Base-by-base conservation (phyloP, 371 early-diverging fungal species). In the Mortierella sp. region DNA sequence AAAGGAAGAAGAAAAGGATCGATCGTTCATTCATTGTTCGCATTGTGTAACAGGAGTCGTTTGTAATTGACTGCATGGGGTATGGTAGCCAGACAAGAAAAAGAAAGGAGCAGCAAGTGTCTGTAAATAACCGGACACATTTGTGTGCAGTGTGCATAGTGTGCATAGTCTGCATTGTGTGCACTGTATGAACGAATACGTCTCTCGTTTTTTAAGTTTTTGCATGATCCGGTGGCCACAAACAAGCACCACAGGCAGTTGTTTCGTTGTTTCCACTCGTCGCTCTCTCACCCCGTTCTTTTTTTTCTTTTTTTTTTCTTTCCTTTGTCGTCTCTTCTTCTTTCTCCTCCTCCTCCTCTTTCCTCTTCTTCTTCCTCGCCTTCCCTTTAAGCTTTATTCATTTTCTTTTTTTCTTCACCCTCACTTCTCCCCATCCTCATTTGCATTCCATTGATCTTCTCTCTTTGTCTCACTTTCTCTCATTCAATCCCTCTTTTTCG, bases 351-450 rank as follows among this genome's bases (percentile, higher is more conserved):
- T 31, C 13, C 13, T 31, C 3, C 0, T 58, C 28, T 16, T 13
- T 21, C 34, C 31, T 28, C 63, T 0, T 63, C 26, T 57, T 26
- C 57, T 26, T 26, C 31, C 3, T 28, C 26, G 10, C 57, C 57
- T 57, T 10, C n/a, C 57, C 57, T 55, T n/a, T n/a, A n/a, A n/a
- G n/a, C n/a, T n/a, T n/a, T n/a, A n/a, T 52, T 19, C 55, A 21
- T 55, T 31, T 60, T 78, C 50, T 14, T 60, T 31, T 42, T 9
- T 70, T 19, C 21, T 70, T 55, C 45, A 31, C 42, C 55, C 60
- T 26, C 73, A 34, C 65, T 73, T 68, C 60, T 26, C 55, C 31
- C 60, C 26, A 42, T 60, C 42, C 75, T 38, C 42, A 26, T 68
- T 65, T 21, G 24, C 68, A 68, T 38, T 42, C 44, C 0, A 14